Conservation (phyloP, 306 rosid genomes). For the Carpinus viminea region DNA sequence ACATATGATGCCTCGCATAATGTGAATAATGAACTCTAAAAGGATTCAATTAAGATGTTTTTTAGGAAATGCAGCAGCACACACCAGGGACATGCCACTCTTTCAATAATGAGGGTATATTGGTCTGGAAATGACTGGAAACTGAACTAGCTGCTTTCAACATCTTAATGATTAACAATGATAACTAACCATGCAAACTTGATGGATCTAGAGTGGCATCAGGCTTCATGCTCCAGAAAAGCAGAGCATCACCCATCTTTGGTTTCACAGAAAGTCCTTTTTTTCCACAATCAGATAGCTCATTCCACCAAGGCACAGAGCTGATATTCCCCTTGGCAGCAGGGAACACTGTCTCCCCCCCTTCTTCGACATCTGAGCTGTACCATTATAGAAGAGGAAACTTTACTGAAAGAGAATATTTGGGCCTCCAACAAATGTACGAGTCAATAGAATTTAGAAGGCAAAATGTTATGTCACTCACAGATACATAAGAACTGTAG, state of each 20-base stretch:
- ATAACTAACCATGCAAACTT: slow-evolving; percentile 87
- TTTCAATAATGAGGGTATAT: slow-evolving; percentile 19
- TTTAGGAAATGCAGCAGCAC: not conserved
- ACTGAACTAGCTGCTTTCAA: slow-evolving; percentile 2
- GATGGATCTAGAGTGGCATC: slow-evolving; percentile 88
- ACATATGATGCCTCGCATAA: not conserved
- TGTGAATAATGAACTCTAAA: not conserved
- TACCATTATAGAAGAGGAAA: slow-evolving; percentile 29
- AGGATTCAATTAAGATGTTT: not conserved
- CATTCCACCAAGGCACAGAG: slow-evolving; percentile 96
- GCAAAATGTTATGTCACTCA: slow-evolving; percentile 48
- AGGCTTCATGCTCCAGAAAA: slow-evolving; percentile 99
- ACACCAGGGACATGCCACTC: slow-evolving; percentile 1
- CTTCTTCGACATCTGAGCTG: slow-evolving; percentile 99
- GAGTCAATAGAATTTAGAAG: slow-evolving; percentile 10
- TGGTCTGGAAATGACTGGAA: not conserved
- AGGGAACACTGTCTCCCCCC: slow-evolving; percentile 99
- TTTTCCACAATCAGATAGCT: slow-evolving; percentile 92
- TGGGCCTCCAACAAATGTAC: slow-evolving; percentile 14
- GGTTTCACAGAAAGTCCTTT: slow-evolving; percentile 93
- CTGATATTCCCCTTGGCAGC: slow-evolving; percentile 94
- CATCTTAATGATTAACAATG: slow-evolving; percentile 8
- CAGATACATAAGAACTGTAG: slow-evolving; percentile 96
- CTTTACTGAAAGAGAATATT: slow-evolving; percentile 16
- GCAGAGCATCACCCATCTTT: slow-evolving; percentile 91